A percentile compares a stretch with the other conserved stretches of the same genome.
phyloP scores from a whole-genome alignment of 2,329 filamentous ascomycete species.

The Calonectria montana region DNA sequence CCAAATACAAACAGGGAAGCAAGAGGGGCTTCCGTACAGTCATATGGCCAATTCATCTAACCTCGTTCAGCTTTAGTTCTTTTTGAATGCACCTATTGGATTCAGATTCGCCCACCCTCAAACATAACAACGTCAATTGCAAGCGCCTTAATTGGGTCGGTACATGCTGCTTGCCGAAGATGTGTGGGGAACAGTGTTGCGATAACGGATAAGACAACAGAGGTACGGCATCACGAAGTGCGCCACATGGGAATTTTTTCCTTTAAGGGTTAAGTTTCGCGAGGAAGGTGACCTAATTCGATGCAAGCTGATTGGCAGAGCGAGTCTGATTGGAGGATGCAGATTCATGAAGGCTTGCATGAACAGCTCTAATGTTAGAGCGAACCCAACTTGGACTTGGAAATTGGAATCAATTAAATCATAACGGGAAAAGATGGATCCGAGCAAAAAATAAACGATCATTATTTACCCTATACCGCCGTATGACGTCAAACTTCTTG shows the following conservation, averaged over 20 bases:
- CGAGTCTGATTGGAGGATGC: background rate
- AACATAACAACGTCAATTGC: background rate
- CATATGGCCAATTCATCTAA: background rate
- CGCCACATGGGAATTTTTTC: conserved; percentile 18
- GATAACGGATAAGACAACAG: conserved; percentile 1
- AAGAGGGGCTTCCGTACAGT: background rate
- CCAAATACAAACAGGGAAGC: background rate
- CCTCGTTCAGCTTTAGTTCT: background rate
- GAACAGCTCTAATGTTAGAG: background rate
- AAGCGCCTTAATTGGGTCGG: background rate
- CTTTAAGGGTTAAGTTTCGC: background rate
- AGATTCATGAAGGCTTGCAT: background rate
- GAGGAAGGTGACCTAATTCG: background rate
- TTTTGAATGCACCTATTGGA: background rate
- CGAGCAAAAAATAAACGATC: too few relatives aligned
- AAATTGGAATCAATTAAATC: too few relatives aligned
- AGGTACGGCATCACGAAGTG: background rate
- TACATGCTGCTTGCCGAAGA: background rate
- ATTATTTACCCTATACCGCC: background rate
- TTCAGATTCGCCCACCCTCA: background rate
- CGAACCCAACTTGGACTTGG: background rate
- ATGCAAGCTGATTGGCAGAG: background rate
- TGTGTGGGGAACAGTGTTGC: background rate
- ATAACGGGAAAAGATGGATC: too few relatives aligned
- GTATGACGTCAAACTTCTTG: background rate